Percentiles rank a stretch among this genome's conserved stretches.
phyloP scores from a whole-genome alignment of 768 basidiomycete species.

The Rubroboletus satanas region DNA sequence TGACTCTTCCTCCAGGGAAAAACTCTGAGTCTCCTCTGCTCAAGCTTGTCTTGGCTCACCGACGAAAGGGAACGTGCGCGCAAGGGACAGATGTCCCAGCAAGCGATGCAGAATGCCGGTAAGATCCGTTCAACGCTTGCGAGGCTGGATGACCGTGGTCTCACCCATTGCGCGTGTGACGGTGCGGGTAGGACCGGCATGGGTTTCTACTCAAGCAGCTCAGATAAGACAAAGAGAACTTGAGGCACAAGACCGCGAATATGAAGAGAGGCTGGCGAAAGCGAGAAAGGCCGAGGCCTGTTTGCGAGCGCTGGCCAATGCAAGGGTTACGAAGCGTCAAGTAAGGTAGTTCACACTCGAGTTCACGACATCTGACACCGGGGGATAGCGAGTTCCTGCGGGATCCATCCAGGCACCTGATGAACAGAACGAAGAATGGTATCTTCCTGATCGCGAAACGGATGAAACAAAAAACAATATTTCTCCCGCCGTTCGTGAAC shows the following conservation, averaged over 20 bases:
- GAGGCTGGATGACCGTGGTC: slow-evolving; percentile 22
- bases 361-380: slow-evolving; percentile 2
- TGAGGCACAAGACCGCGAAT: slow-evolving; percentile 62
- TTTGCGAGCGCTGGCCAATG: slow-evolving; percentile 50
- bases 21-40: slow-evolving; percentile 75
- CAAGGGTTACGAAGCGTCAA: slow-evolving; percentile 55
- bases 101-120: slow-evolving; percentile 26
- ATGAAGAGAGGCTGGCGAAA: slow-evolving; percentile 52
- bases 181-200: slow-evolving; percentile 50
- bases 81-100: slow-evolving; percentile 55
- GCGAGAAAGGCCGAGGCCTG: slow-evolving; percentile 63
- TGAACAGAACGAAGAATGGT: slow-evolving; percentile 56
- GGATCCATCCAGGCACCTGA: slow-evolving; percentile 23
- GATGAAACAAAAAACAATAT: slow-evolving; percentile 50
- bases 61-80: slow-evolving; percentile 68
- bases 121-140: background rate
- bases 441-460: slow-evolving; percentile 59
- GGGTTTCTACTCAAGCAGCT: slow-evolving; percentile 72
- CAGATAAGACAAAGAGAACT: slow-evolving; percentile 61
- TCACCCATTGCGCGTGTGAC: background rate
- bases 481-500: slow-evolving; percentile 70
- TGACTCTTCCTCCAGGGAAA: slow-evolving; percentile 60
- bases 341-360: slow-evolving; percentile 36
- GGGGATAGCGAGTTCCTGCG: slow-evolving; percentile 23
- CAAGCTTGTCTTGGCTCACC: slow-evolving; percentile 68